Percentiles rank a stretch among this genome's conserved stretches.
These are phyloP conservation scores for Colletotrichum orchidophilum DNA, from an alignment of 2,329 filamentous ascomycete genomes.

Conservation along the genomic window DNA sequence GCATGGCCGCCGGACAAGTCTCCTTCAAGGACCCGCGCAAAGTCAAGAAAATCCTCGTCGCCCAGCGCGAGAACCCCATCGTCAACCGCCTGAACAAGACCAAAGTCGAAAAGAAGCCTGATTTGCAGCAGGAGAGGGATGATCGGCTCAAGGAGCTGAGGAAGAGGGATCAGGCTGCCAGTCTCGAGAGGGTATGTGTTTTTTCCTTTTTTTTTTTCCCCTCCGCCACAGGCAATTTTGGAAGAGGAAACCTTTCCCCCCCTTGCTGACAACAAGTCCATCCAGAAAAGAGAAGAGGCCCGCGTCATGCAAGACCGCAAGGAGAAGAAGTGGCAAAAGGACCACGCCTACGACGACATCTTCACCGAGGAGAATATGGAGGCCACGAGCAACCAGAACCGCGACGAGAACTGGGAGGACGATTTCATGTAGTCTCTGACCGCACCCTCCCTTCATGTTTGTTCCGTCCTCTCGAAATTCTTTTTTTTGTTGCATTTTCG, in stretches of 20 bases:
- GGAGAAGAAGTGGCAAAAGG: slow-evolving; percentile 92
- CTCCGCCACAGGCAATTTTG: too few relatives aligned
- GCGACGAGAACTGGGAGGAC: slow-evolving; percentile 80
- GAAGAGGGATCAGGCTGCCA: slow-evolving; percentile 72
- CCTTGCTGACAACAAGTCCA: slow-evolving; percentile 3
- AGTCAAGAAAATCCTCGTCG: slow-evolving; percentile 84
- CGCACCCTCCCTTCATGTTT: background rate
- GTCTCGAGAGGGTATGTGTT: slow-evolving; percentile 66
- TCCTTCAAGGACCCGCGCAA: slow-evolving; percentile 90
- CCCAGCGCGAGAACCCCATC: slow-evolving; percentile 84
- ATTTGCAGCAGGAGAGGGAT: slow-evolving; percentile 84
- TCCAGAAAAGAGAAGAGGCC: slow-evolving; percentile 80
- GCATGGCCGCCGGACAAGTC: slow-evolving; percentile 95
- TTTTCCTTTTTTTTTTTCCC: background rate
- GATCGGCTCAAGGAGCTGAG: slow-evolving; percentile 77
- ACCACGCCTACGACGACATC: slow-evolving; percentile 96
- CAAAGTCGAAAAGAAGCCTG: slow-evolving; percentile 85
- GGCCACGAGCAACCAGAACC: slow-evolving; percentile 84
- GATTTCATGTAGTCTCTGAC: slow-evolving; percentile 85
- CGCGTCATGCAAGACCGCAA: slow-evolving; percentile 80
- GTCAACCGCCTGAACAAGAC: slow-evolving; percentile 99
- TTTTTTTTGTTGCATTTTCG: background rate
- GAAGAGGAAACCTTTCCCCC: too few relatives aligned
- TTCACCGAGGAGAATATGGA: slow-evolving; percentile 86
- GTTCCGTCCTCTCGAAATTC: too few relatives aligned